Evolutionary conservation across 2,329 filamentous ascomycete genomes (phyloP).

Genomic region (Bipolaris victoriae): DNA sequence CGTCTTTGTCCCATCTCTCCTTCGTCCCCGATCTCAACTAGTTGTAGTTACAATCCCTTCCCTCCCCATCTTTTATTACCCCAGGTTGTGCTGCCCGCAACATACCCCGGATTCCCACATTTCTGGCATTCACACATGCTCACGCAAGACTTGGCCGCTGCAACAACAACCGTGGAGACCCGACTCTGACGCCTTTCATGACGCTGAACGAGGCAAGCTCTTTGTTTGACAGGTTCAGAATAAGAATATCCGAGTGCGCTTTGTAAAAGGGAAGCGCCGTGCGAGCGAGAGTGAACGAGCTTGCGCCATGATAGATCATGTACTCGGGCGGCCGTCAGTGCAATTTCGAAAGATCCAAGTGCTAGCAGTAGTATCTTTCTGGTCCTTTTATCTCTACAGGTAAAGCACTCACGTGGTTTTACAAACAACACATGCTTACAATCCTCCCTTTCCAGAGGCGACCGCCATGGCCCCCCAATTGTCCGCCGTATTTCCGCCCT

Average conservation of each 20-base stretch:
- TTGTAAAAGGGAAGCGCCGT: background rate
- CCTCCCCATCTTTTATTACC: constrained; percentile 1
- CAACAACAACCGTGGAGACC: constrained; percentile 4
- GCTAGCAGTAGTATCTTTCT: constrained; percentile 87
- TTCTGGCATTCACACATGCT: constrained; percentile 4
- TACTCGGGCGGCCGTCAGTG: constrained; percentile 86
- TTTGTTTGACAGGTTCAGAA: constrained; percentile 1
- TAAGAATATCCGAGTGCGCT: constrained; percentile 5
- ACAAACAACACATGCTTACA: constrained; percentile 21
- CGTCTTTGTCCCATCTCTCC: too few relatives aligned
- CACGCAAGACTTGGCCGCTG: constrained; percentile 1
- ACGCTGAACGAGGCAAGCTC: constrained; percentile 8
- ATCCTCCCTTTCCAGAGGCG: constrained; percentile 62
- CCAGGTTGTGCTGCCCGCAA: constrained; percentile 1
- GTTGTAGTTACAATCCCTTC: too few relatives aligned
- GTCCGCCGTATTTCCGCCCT: constrained; percentile 73
- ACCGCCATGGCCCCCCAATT: constrained; percentile 85
- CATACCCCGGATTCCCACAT: constrained; percentile 5
- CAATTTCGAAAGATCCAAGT: constrained; percentile 94
- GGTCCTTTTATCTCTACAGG: constrained; percentile 83
- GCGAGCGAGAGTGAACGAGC: background rate
- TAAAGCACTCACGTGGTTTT: constrained; percentile 48
- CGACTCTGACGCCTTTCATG: constrained; percentile 23
- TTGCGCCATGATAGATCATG: constrained; percentile 69
- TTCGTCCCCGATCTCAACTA: too few relatives aligned